Conservation (phyloP, 192 early-diverging fungal species). For the Umbelopsis sp. region DNA sequence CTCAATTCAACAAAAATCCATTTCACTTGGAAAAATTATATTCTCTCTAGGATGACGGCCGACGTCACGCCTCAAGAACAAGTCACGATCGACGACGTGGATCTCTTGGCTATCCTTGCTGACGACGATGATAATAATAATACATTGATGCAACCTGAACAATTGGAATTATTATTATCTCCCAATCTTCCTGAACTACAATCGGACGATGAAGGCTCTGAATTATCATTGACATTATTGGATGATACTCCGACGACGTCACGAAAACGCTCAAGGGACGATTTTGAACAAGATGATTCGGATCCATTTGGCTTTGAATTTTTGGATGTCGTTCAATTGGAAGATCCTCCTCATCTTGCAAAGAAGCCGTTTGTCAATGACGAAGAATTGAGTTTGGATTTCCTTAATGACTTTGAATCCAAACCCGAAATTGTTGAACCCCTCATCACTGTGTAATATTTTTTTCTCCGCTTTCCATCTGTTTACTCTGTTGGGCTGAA, state of each 20-base stretch:
- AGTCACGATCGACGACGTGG: not conserved
- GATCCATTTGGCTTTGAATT: conserved; percentile 6
- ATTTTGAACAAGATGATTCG: not conserved
- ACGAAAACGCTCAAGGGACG: conserved; percentile 7
- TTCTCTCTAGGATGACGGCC: not conserved
- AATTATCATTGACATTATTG: not conserved
- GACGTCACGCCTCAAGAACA: not conserved
- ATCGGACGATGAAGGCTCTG: not conserved
- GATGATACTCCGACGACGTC: not conserved
- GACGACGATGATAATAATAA: not conserved
- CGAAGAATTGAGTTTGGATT: conserved; percentile 7
- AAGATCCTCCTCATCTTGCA: not conserved
- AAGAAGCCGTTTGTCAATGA: conserved; percentile 11
- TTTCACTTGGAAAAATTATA: not conserved
- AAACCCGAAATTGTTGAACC: not conserved
- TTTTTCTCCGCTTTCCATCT: too few relatives aligned
- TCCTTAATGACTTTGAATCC: conserved; percentile 11
- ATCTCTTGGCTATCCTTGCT: not conserved
- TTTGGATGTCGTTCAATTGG: conserved; percentile 4
- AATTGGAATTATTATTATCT: not conserved
- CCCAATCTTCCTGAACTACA: not conserved
- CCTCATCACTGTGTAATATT: not conserved
- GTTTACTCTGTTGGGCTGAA: too few relatives aligned
- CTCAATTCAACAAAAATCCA: not conserved
- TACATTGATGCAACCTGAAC: not conserved